phyloP scores from a whole-genome alignment of 345 rosid species.

The Aquilaria sinensis region DNA sequence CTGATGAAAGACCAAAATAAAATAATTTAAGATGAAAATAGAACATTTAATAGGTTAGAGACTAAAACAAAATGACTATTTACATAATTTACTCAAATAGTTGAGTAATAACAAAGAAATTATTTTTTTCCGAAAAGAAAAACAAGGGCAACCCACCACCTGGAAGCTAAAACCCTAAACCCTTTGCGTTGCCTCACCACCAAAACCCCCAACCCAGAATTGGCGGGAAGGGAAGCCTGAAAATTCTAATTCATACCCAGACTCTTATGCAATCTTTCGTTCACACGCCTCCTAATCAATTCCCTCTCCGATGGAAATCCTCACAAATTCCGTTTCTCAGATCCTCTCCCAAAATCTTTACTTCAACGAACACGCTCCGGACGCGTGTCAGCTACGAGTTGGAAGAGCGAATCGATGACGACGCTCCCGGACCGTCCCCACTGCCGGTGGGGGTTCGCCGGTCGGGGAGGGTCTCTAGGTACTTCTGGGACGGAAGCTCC shows the following conservation, averaged over 20 bases:
- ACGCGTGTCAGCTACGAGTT: slow-evolving; percentile 33
- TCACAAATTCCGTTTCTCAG: slow-evolving; percentile 10
- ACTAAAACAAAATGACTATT: too few species aligned
- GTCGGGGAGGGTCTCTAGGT: slow-evolving; percentile 51
- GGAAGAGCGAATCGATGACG: slow-evolving; percentile 24
- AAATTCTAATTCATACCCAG: neutral
- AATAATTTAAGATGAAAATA: too few species aligned
- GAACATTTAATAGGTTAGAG: too few species aligned
- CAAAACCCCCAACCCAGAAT: neutral
- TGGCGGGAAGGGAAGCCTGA: slow-evolving; percentile 18
- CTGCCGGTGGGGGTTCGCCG: slow-evolving; percentile 46
- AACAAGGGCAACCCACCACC: too few species aligned
- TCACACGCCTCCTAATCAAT: slow-evolving; percentile 15
- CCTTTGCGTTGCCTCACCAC: slow-evolving; percentile 1
- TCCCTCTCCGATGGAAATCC: slow-evolving; percentile 24
- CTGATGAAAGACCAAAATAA: too few species aligned
- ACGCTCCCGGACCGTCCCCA: slow-evolving; percentile 15
- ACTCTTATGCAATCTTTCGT: slow-evolving; percentile 46
- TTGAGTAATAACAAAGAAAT: too few species aligned
- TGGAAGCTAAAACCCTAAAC: slow-evolving; percentile 15
- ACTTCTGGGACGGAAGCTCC: slow-evolving; percentile 47
- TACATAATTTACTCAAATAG: too few species aligned
- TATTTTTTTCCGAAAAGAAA: too few species aligned
- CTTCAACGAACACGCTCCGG: slow-evolving; percentile 25
- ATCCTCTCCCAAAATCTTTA: slow-evolving; percentile 16